phyloP scores from a whole-genome alignment of 306 rosid genomes.

The Potentilla sterilis region DNA sequence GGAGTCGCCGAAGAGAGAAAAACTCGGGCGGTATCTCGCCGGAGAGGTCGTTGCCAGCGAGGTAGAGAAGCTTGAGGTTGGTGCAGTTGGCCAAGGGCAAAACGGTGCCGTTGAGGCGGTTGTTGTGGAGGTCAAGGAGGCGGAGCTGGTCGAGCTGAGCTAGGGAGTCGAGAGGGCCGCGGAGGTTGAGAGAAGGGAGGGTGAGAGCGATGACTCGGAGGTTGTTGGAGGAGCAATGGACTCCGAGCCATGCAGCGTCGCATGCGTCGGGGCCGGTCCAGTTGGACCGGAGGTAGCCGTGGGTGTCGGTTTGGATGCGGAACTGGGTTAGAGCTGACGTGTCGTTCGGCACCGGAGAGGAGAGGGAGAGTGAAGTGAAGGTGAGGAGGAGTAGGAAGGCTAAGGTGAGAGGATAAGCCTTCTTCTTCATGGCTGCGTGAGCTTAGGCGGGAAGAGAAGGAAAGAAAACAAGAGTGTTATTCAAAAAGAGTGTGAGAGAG shows the following conservation, averaged over 20 bases:
- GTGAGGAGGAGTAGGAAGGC: slow-evolving; percentile 16
- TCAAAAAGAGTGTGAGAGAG: slow-evolving; percentile 8
- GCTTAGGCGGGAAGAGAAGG: slow-evolving; percentile 37
- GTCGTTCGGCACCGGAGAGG: slow-evolving; percentile 45
- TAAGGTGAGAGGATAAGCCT: not conserved
- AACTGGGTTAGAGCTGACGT: slow-evolving; percentile 61
- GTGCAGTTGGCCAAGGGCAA: slow-evolving; percentile 59
- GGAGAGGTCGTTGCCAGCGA: slow-evolving; percentile 79
- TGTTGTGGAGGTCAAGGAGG: slow-evolving; percentile 72
- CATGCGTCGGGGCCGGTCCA: slow-evolving; percentile 84
- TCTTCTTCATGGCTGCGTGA: slow-evolving; percentile 33
- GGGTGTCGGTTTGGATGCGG: slow-evolving; percentile 62
- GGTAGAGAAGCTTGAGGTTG: slow-evolving; percentile 73
- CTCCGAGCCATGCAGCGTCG: slow-evolving; percentile 68
- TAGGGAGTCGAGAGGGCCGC: slow-evolving; percentile 66
- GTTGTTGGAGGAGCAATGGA: slow-evolving; percentile 49
- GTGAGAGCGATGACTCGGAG: slow-evolving; percentile 49
- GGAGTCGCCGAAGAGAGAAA: slow-evolving; percentile 41
- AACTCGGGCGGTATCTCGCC: slow-evolving; percentile 63
- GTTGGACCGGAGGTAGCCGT: slow-evolving; percentile 66
- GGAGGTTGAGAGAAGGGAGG: slow-evolving; percentile 75
- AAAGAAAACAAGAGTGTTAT: slow-evolving; percentile 19
- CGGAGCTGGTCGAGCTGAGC: slow-evolving; percentile 75
- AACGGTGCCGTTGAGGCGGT: slow-evolving; percentile 73
- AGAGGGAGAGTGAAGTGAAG: slow-evolving; percentile 18